These are phyloP conservation scores for Kuraishia piskuri DNA, from an alignment of 805 yeast species.

Conservation along the genomic window DNA sequence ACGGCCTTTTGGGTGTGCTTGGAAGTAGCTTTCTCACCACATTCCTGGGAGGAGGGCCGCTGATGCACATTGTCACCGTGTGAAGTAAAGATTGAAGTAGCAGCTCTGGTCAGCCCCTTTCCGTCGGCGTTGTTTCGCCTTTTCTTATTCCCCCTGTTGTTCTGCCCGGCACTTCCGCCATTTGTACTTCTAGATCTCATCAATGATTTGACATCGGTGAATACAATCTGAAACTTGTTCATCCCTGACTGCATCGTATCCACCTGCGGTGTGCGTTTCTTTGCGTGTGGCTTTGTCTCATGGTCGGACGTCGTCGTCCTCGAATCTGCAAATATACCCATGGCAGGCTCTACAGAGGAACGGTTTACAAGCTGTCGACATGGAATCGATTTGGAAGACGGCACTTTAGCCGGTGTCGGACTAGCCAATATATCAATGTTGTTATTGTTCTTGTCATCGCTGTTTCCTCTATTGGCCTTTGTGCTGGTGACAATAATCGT, in stretches of 20 bases:
- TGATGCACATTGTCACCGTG: neutral
- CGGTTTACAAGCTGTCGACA: neutral
- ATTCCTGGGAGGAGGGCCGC: neutral
- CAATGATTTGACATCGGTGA: conserved; percentile 27
- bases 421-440: neutral
- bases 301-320: neutral
- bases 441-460: neutral
- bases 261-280: conserved; percentile 5
- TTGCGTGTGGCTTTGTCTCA: neutral
- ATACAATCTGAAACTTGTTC: conserved; percentile 38
- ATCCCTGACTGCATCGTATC: conserved; percentile 28
- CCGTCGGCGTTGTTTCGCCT: neutral
- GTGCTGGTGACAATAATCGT: conserved; percentile 22
- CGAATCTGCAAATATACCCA: conserved; percentile 21
- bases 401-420: conserved; percentile 4
- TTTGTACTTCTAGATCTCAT: neutral
- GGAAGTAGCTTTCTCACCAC: neutral
- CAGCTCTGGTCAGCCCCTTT: neutral
- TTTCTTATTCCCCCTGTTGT: neutral
- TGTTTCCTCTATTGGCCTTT: conserved; percentile 5
- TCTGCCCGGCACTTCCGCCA: neutral
- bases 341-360: conserved; percentile 17
- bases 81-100: neutral
- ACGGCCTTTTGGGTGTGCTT: neutral
- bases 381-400: neutral